Conservation (phyloP, 805 yeast genomes). For the Debaryomyces castellii region DNA sequence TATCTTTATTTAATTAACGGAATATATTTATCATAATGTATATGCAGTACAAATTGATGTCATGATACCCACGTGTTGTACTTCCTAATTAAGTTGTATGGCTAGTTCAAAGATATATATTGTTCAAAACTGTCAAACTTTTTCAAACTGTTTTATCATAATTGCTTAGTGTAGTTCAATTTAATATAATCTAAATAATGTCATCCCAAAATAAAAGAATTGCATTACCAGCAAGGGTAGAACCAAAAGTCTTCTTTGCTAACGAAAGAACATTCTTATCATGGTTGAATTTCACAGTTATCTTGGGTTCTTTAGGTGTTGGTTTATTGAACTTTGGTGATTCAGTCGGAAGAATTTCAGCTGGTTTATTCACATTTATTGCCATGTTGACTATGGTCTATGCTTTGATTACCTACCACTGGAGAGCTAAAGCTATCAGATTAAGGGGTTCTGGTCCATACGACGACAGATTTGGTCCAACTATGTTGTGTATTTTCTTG, state of each 20-base stretch:
- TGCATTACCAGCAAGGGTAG: slow-evolving; percentile 96
- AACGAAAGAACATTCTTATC: slow-evolving; percentile 97
- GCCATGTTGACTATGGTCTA: slow-evolving; percentile 98
- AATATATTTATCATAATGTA: neutral
- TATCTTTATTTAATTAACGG: neutral
- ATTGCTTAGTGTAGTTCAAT: neutral
- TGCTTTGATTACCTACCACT: slow-evolving; percentile 93
- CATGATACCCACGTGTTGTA: neutral
- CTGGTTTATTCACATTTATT: slow-evolving; percentile 89
- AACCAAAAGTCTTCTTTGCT: slow-evolving; percentile 98
- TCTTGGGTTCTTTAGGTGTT: slow-evolving; percentile 93
- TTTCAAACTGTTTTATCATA: neutral
- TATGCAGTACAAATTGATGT: neutral
- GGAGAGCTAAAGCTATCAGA: slow-evolving; percentile 99
- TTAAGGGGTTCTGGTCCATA: slow-evolving; percentile 99
- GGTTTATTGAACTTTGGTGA: slow-evolving; percentile 97
- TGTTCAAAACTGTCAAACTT: neutral
- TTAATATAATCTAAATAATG: slow-evolving; percentile 13
- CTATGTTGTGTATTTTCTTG: slow-evolving; percentile 91
- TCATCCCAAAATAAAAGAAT: slow-evolving; percentile 67
- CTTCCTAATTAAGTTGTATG: neutral
- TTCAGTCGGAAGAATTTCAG: slow-evolving; percentile 85
- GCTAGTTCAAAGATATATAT: neutral
- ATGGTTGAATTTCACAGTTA: slow-evolving; percentile 98
- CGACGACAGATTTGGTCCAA: slow-evolving; percentile 98